Percentiles rank a stretch among this genome's conserved stretches.
Conservation (phyloP, 2,329 filamentous ascomycete genomes). For the Paecilomyces variotii region DNA sequence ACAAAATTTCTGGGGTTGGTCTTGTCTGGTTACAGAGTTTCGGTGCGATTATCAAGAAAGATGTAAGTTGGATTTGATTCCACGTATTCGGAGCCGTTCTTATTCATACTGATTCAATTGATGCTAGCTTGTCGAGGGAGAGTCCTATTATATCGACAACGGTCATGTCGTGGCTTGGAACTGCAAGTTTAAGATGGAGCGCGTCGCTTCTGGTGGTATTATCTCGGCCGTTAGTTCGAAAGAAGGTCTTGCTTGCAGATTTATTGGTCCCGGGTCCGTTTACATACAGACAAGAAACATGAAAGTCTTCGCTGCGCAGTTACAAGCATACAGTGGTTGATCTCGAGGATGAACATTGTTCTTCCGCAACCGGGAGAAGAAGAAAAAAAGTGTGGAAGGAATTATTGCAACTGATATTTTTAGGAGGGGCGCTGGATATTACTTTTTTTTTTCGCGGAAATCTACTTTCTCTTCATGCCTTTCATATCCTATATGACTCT, state of each 20-base stretch:
- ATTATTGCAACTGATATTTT: no score
- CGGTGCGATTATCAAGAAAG: conserved; percentile 89
- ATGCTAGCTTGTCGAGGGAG: conserved; percentile 49
- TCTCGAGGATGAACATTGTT: neutral
- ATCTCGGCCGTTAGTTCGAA: conserved; percentile 76
- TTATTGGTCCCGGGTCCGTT: conserved; percentile 80
- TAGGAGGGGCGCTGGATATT: no score
- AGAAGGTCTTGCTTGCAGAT: conserved; percentile 91
- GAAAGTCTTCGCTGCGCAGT: conserved; percentile 49
- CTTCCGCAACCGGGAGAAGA: no score
- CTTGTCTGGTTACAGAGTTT: conserved; percentile 88
- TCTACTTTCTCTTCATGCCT: no score
- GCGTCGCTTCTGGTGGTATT: conserved; percentile 82
- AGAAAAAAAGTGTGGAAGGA: no score
- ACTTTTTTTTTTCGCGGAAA: no score
- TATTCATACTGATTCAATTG: neutral
- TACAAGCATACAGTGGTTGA: conserved; percentile 4
- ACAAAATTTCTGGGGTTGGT: conserved; percentile 73
- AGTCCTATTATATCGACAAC: conserved; percentile 89
- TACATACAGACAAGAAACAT: conserved; percentile 91
- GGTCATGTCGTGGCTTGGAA: conserved; percentile 96
- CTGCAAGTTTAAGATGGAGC: conserved; percentile 84
- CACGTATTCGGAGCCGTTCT: neutral
- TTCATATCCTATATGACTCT: no score
- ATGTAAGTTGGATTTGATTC: conserved; percentile 49